A percentile compares a stretch with the other conserved stretches of the same genome.
phyloP scores from a whole-genome alignment of 1,284 basidiomycete species.

The Heterobasidion parviporum region DNA sequence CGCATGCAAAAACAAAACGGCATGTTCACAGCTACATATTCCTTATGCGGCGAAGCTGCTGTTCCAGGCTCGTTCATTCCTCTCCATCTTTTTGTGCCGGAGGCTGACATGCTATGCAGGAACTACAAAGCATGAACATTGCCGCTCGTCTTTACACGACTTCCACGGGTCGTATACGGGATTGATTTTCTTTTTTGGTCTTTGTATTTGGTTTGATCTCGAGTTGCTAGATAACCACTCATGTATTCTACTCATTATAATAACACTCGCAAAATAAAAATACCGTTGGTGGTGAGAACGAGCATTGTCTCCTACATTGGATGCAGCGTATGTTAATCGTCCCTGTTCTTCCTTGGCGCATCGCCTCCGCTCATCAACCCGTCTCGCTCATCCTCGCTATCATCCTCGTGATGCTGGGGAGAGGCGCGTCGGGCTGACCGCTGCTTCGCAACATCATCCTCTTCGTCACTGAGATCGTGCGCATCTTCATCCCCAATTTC shows the following conservation, averaged over 20 bases:
- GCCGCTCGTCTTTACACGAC: slow-evolving; percentile 78
- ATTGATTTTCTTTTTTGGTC: slow-evolving; percentile 27
- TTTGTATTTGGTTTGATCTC: slow-evolving; percentile 9
- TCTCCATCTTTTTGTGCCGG: neutral
- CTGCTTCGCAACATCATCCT: slow-evolving; percentile 34
- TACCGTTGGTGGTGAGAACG: neutral
- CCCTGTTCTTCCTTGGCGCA: slow-evolving; percentile 10
- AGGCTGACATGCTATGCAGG: slow-evolving; percentile 30
- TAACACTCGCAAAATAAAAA: slow-evolving; percentile 13
- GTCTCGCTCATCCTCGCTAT: slow-evolving; percentile 46
- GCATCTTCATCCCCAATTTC: slow-evolving; percentile 86
- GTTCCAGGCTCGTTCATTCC: slow-evolving; percentile 62
- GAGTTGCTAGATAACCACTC: slow-evolving; percentile 10
- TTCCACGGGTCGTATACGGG: slow-evolving; percentile 75
- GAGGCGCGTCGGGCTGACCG: slow-evolving; percentile 45
- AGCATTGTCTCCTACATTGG: neutral
- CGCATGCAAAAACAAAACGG: slow-evolving; percentile 93
- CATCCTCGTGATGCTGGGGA: slow-evolving; percentile 25
- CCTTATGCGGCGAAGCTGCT: slow-evolving; percentile 89
- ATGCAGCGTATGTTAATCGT: slow-evolving; percentile 16
- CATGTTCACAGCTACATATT: slow-evolving; percentile 85
- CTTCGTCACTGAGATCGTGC: slow-evolving; percentile 47
- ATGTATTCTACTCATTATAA: slow-evolving; percentile 44
- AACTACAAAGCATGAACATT: slow-evolving; percentile 89
- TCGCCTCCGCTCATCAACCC: slow-evolving; percentile 43